These are phyloP conservation scores for Aspergillus panamensis DNA, from an alignment of 495 filamentous ascomycete genomes.

Conservation along the genomic window DNA sequence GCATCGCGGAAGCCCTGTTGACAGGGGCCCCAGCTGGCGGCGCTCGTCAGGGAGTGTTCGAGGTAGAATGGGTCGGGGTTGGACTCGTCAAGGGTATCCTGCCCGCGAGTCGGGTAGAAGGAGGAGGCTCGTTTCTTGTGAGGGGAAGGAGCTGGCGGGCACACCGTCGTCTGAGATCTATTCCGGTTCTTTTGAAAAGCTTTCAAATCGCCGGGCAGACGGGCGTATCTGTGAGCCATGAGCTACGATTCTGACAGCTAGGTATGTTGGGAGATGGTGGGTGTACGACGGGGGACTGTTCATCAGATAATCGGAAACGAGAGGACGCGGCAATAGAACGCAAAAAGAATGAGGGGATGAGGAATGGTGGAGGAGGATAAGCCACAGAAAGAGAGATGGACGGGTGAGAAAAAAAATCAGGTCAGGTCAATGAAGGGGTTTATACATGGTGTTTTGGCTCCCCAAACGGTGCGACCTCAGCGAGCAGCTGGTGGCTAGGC, in stretches of 20 bases:
- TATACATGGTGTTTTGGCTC: conserved; percentile 29
- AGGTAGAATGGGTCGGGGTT: conserved; percentile 48
- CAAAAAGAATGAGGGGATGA: conserved; percentile 2
- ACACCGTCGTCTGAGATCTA: conserved; percentile 35
- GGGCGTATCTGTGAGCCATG: conserved; percentile 43
- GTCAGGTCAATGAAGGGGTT: conserved; percentile 29
- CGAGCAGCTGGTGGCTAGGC: conserved; percentile 25
- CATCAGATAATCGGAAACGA: conserved; percentile 14
- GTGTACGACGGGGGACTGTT: conserved; percentile 10
- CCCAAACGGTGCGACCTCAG: conserved; percentile 21
- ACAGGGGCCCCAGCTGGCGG: conserved; percentile 29
- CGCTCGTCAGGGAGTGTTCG: conserved; percentile 36
- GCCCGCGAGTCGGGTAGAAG: conserved; percentile 32
- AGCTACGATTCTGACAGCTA: conserved; percentile 29
- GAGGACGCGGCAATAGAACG: not conserved
- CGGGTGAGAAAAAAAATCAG: conserved; percentile 12
- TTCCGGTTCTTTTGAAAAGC: conserved; percentile 33
- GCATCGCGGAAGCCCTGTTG: conserved; percentile 34
- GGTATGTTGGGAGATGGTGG: not conserved
- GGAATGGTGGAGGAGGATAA: not conserved
- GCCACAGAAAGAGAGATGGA: conserved; percentile 11
- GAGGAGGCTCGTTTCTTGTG: conserved; percentile 35
- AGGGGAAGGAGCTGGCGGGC: conserved; percentile 30
- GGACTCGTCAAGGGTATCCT: conserved; percentile 36
- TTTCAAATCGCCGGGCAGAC: conserved; percentile 36